Evolutionary conservation across 805 yeast genomes (phyloP).

Genomic region (Zygotorulaspora chibaensis): DNA sequence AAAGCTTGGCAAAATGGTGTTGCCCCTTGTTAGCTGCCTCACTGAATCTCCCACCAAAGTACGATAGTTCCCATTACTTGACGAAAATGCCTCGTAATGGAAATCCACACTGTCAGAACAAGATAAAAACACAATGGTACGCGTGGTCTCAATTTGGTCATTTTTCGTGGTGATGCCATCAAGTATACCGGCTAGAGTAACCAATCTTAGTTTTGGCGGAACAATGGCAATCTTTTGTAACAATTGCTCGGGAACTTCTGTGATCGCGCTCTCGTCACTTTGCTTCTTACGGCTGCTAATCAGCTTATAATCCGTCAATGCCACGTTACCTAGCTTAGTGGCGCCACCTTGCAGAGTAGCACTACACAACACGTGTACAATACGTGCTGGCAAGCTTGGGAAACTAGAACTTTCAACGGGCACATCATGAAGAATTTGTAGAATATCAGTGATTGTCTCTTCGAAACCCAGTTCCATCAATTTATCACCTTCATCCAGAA

Average conservation of each 20-base stretch:
- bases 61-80: conserved; percentile 46
- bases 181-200: conserved; percentile 66
- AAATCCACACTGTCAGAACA: conserved; percentile 97
- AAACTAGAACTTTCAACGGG: conserved; percentile 37
- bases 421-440: conserved; percentile 53
- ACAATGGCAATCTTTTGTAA: conserved; percentile 75
- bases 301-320: conserved; percentile 70
- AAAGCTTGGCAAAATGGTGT: conserved; percentile 31
- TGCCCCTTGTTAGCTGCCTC: conserved; percentile 29
- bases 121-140: conserved; percentile 81
- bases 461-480: conserved; percentile 95
- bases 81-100: conserved; percentile 68
- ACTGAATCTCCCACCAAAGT: conserved; percentile 35
- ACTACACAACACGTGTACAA: conserved; percentile 83
- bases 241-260: conserved; percentile 84
- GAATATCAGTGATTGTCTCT: conserved; percentile 78
- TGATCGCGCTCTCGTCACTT: conserved; percentile 17
- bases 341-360: conserved; percentile 88
- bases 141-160: conserved; percentile 34
- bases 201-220: conserved; percentile 88
- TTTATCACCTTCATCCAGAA: conserved; percentile 94
- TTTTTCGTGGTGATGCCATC: conserved; percentile 42
- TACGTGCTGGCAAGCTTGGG: conserved; percentile 58
- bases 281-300: conserved; percentile 39
- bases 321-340: conserved; percentile 70